Percentiles rank a stretch among this genome's conserved stretches.
These are phyloP conservation scores for Saccharomycopsis guyanensis DNA, from an alignment of 805 yeast species.

Conservation along the genomic window DNA sequence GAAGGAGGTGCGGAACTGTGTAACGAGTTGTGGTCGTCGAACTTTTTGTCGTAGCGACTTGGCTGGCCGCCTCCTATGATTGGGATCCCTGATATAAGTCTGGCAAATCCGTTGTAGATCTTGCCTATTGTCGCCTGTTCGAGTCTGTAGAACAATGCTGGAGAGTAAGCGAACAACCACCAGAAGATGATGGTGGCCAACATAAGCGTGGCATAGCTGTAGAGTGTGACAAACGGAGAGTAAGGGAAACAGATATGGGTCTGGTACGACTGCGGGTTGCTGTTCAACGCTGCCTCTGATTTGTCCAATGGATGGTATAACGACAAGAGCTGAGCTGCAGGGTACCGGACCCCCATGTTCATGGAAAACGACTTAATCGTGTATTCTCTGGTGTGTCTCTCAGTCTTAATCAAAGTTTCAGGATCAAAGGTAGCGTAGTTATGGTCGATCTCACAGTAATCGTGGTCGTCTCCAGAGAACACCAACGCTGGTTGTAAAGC, in stretches of 20 bases:
- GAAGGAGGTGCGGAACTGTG: neutral
- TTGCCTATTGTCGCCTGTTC: too few relatives aligned
- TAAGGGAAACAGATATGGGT: conserved; percentile 42
- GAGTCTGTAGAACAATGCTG: neutral
- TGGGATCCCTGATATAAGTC: too few relatives aligned
- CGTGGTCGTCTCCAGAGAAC: conserved; percentile 96
- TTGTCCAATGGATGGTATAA: conserved; percentile 40
- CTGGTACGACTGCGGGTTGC: conserved; percentile 26
- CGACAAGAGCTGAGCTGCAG: conserved; percentile 81
- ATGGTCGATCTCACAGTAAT: conserved; percentile 78
- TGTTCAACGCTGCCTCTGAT: conserved; percentile 16
- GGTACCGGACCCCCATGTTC: conserved; percentile 84
- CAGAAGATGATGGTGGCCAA: neutral
- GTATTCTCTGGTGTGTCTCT: conserved; percentile 50
- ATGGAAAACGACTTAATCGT: conserved; percentile 86
- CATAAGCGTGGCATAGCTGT: conserved; percentile 11
- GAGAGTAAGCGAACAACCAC: neutral
- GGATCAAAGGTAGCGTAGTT: conserved; percentile 21
- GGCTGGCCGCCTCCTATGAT: too few relatives aligned
- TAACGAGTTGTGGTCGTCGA: neutral
- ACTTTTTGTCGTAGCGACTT: too few relatives aligned
- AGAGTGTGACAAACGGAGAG: conserved; percentile 16
- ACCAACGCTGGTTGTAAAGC: conserved; percentile 57
- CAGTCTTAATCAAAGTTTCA: conserved; percentile 22
- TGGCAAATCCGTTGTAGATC: too few relatives aligned